Base-by-base conservation (phyloP, 768 basidiomycete genomes). In the Dentipellis sp. region DNA sequence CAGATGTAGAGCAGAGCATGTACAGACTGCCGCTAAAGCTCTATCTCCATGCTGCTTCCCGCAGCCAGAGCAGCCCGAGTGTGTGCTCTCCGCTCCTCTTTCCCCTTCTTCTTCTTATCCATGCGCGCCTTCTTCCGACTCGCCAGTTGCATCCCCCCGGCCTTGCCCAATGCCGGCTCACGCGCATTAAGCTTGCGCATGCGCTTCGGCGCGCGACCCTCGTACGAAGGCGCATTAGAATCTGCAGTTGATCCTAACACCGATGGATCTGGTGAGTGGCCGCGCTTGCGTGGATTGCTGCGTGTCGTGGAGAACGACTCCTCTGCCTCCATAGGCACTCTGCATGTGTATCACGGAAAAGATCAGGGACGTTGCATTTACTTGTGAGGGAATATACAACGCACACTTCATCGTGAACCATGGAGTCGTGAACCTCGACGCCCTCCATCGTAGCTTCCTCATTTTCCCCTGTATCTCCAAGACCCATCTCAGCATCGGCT, bases 401-500 rank as follows among this genome's bases (percentile, higher is more conserved):
- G 14, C 6, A 23, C 29, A 49, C 59, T 5, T 54, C 59, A 17
- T 60, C 61, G 12, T 57, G 36, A 4, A 55, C 49, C 55, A 60
- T 59, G 6, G 38, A 55, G 8, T 42, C 42, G 11, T 52, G 45
- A 9, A 12, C 37, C 19, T 22, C 21, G 12, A 10, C 52, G 38
- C 10, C 48, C 38, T 62, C 61, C 0, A 72, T 29, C 29, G 29
- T 29, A 29, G 29, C 29, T 29, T 29, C 69, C 23, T 78, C 75
- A 38, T 75, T 72, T n/a, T 38, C 59, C 50, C 59, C 60, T 19
- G 64, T 68, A 16, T 66, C 65, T 16, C 55, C 58, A 10, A 66
- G 65, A 2, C 71, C 71, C 9, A 89, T 91, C n/a, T 84, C 87
- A 10, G 82, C 83, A 65, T 93, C 93, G 0, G 88, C 85, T 40